Base-by-base conservation (phyloP, 768 basidiomycete genomes). In the Pleurotus cornucopiae region DNA sequence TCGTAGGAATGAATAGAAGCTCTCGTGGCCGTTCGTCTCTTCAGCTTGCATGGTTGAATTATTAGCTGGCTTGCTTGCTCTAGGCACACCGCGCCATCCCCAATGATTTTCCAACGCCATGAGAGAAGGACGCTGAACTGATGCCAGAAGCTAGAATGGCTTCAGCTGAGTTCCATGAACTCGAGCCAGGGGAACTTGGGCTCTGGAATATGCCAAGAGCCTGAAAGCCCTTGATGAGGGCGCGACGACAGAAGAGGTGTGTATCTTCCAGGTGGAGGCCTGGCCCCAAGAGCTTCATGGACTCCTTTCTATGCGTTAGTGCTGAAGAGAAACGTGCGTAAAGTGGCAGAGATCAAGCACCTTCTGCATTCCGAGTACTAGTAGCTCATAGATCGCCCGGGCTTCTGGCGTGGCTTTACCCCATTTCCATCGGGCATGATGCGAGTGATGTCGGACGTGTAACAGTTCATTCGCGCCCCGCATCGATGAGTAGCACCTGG, bases 371-470 rank as follows among this genome's bases (percentile, higher is more conserved):
- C 83, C 82, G 20, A 91, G 75, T 1, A 98, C 96, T 41, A 97
- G 30, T 41, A 97, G 30, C 57, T 86, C 79, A 67, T 97, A 97
- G 30, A 99, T 92, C 2, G 80, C 86, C 25, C 79, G 80, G 0
- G 90, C 88, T 68, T 92, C 89, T 5, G 82, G 71, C 0, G 91
- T 89, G 68, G 95, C 98, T 64, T 82, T 89, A 0, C 96, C 96
- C 88, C 86, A 63, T 98, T 98, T 0, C 96, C 96, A n/a, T 97
- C 84, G 12, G 91, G 91, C 77, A 89, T 92, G 0, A 89, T 91
- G 6, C 91, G 86, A 1, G 91, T 86, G 59, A 86, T 86, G 57
- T 79, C 76, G 13, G 75, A 74, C 1, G 79, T 73, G 46, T 77
- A 76, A 60, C 71, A 69, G 52, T 68, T 61, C 84, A 95, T 72